These are phyloP conservation scores for Leucosporidium yakuticum DNA, from an alignment of 768 basidiomycete genomes.

Conservation along the genomic window DNA sequence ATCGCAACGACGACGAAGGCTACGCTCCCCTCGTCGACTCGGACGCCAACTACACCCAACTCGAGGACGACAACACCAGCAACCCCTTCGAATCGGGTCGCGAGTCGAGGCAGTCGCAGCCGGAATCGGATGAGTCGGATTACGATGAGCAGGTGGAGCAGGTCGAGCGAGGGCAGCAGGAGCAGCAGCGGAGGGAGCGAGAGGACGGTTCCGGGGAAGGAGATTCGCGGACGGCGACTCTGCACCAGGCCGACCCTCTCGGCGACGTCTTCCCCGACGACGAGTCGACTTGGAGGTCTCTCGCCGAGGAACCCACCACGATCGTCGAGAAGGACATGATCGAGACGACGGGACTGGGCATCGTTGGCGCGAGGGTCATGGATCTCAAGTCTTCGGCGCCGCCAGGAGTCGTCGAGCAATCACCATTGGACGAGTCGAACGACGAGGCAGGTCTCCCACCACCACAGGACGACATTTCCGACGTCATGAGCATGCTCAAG, in stretches of 20 bases:
- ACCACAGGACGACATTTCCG: slow-evolving; percentile 33
- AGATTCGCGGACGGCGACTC: too few species aligned
- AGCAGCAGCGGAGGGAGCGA: background rate
- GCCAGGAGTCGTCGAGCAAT: slow-evolving; percentile 7
- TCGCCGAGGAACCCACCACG: slow-evolving; percentile 11
- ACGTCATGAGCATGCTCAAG: slow-evolving; percentile 31
- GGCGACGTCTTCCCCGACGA: slow-evolving; percentile 36
- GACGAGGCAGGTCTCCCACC: slow-evolving; percentile 16
- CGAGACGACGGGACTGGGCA: slow-evolving; percentile 33
- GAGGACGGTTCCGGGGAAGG: background rate
- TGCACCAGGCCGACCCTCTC: slow-evolving; percentile 22
- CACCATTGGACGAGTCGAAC: background rate
- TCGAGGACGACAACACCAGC: too few species aligned
- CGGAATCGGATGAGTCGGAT: slow-evolving; percentile 1
- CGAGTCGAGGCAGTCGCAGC: background rate
- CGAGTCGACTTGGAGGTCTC: slow-evolving; percentile 29
- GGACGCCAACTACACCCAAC: background rate
- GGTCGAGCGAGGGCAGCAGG: background rate
- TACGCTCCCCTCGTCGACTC: slow-evolving; percentile 15
- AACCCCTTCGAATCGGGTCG: background rate
- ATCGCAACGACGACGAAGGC: background rate
- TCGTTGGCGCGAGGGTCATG: slow-evolving; percentile 18
- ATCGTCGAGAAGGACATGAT: slow-evolving; percentile 5
- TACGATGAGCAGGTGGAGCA: background rate
- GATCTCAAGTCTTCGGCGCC: slow-evolving; percentile 1